Evolutionary conservation across 768 basidiomycete species (phyloP), one percentile per base, ranked within the genome.

Genomic region (Rhodocollybia butyracea): DNA sequence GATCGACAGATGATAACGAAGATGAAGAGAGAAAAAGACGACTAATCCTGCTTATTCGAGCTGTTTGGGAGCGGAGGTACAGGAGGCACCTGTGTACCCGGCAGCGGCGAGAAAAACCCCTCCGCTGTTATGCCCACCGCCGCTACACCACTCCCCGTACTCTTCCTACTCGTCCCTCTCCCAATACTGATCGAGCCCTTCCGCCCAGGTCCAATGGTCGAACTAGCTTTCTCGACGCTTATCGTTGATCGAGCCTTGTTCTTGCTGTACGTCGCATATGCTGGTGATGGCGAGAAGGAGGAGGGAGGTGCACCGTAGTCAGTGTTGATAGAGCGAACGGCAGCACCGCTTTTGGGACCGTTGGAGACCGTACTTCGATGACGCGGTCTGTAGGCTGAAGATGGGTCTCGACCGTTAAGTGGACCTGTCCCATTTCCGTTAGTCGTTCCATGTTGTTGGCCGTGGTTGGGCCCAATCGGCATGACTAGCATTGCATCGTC

Each of bases 401-500:
- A 57, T 22, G 50, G 27, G 50, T 5, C 40, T 22, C 17, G 24
- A 32, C n/a, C 31, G 12, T 19, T 19, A 46, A 6, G 27, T 0
- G 60, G 43, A 13, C 59, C 45, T 1, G 51, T 19, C 13, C 55
- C 45, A 31, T 38, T 63, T 5, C 5, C 15, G 43, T 36, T 46
- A n/a, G 15, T 6, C 7, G 10, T 29, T 40, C 36, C 39, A 1
- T n/a, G 5, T 21, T 40, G 29, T 17, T 2, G 46, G 13, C 15
- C 48, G 57, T 55, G 61, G 43, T 60, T 60, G 22, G 82, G 82
- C 1, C 82, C 86, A 52, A 87, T 76, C 3, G 85, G 83, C 86
- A 86, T 87, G 15, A 86, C 83, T 41, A 87, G 77, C 81, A 88
- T 84, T 32, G 77, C 83, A 63, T 90, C 88, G 60, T 90, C 88